Evolutionary conservation across 2,329 filamentous ascomycete genomes (phyloP).

Genomic region (Penicillium sp.): DNA sequence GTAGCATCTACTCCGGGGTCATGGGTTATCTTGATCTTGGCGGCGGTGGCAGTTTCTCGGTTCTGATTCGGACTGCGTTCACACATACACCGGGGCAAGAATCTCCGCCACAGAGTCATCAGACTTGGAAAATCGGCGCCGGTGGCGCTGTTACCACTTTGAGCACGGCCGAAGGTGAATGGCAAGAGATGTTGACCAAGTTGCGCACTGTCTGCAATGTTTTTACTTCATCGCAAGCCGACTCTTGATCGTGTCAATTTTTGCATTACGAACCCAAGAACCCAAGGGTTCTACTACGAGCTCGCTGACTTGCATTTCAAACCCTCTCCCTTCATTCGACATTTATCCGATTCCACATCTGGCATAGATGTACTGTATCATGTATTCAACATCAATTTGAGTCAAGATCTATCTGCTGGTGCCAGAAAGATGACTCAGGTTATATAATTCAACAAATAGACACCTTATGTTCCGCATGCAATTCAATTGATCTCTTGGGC

Average conservation of each 20-base stretch:
- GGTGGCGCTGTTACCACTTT: constrained; percentile 85
- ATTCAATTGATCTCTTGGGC: too few relatives aligned
- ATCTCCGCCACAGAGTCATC: constrained; percentile 14
- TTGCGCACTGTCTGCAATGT: constrained; percentile 44
- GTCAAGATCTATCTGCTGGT: too few relatives aligned
- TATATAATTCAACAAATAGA: too few relatives aligned
- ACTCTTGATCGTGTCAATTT: neutral
- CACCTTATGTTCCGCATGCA: too few relatives aligned
- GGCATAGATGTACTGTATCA: too few relatives aligned
- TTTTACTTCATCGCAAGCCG: constrained; percentile 29
- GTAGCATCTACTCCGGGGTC: constrained; percentile 80
- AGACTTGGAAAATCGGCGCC: constrained; percentile 73
- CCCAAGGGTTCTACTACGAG: too few relatives aligned
- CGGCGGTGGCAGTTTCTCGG: constrained; percentile 82
- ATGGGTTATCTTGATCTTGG: constrained; percentile 84
- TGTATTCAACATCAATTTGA: too few relatives aligned
- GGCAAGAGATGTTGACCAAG: constrained; percentile 85
- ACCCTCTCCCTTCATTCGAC: too few relatives aligned
- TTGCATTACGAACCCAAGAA: too few relatives aligned
- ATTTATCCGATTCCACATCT: too few relatives aligned
- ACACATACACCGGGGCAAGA: constrained; percentile 23
- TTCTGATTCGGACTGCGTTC: constrained; percentile 80
- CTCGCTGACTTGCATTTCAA: too few relatives aligned
- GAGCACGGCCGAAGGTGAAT: constrained; percentile 73
- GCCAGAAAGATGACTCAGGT: too few relatives aligned